These are phyloP conservation scores for Colletotrichum chrysophilum DNA, from an alignment of 2,329 filamentous ascomycete species.

Conservation along the genomic window DNA sequence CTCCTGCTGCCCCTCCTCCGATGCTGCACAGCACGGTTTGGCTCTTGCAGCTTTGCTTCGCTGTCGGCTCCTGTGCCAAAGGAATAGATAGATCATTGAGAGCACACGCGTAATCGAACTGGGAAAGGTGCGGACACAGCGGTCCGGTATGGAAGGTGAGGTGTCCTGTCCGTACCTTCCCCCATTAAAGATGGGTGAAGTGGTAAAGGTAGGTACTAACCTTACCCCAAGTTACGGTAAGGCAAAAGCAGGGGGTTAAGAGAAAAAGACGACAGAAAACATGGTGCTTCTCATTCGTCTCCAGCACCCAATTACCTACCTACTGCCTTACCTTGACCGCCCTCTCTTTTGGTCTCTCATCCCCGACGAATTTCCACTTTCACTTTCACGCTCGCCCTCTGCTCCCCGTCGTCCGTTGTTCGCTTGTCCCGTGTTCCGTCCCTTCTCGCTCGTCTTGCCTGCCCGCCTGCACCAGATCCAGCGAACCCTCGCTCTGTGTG, in stretches of 20 bases:
- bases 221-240: neutral
- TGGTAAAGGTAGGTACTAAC: neutral
- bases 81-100: neutral
- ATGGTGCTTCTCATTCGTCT: neutral
- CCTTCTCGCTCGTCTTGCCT: neutral
- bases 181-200: neutral
- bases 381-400: neutral
- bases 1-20: neutral
- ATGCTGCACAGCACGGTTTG: neutral
- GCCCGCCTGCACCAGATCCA: neutral
- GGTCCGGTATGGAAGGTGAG: neutral
- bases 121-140: neutral
- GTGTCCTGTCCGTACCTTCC: neutral
- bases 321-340: neutral
- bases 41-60: neutral
- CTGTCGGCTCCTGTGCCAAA: neutral
- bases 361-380: conserved; percentile 1
- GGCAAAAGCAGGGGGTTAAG: neutral
- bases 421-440: neutral
- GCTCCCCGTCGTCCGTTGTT: neutral
- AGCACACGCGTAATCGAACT: neutral
- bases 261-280: neutral
- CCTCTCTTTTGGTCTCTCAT: neutral
- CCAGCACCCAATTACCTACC: neutral
- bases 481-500: neutral